Evolutionary conservation across 495 filamentous ascomycete genomes (phyloP).

Genomic region (Pyrenula aspistea): DNA sequence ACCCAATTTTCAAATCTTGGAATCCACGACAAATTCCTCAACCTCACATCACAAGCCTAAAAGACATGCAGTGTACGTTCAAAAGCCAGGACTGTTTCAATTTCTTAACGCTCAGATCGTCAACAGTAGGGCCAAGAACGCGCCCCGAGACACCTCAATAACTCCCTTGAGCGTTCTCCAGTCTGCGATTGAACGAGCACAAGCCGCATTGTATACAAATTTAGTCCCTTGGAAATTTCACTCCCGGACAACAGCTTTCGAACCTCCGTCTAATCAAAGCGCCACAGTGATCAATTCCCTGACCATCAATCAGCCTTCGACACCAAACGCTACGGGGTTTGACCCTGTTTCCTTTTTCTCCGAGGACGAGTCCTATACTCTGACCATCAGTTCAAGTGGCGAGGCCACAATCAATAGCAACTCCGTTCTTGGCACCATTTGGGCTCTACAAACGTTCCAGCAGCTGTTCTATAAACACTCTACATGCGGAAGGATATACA

Average conservation of each 20-base stretch:
- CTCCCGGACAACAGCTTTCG: constrained; percentile 42
- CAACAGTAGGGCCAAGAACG: background rate
- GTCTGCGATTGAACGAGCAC: constrained; percentile 29
- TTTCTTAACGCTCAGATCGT: background rate
- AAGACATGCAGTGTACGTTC: background rate
- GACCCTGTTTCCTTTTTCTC: constrained; percentile 31
- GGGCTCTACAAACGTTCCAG: constrained; percentile 55
- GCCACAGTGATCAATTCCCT: constrained; percentile 33
- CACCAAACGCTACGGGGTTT: constrained; percentile 30
- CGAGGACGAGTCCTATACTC: constrained; percentile 62
- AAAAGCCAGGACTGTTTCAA: background rate
- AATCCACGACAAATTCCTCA: background rate
- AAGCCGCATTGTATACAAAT: constrained; percentile 44
- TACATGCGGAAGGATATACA: constrained; percentile 38
- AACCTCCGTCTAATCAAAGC: constrained; percentile 36
- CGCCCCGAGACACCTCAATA: background rate
- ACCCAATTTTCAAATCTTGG: background rate
- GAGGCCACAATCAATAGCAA: constrained; percentile 45
- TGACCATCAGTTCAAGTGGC: constrained; percentile 41
- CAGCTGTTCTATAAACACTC: constrained; percentile 68
- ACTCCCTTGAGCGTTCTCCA: constrained; percentile 6
- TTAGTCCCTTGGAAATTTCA: constrained; percentile 71
- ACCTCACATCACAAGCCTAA: background rate
- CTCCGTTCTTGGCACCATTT: constrained; percentile 53
- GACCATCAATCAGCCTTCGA: constrained; percentile 46